A percentile compares a stretch with the other conserved stretches of the same genome.
Conservation (phyloP, 768 basidiomycete species). For the Mrakia blollopis region DNA sequence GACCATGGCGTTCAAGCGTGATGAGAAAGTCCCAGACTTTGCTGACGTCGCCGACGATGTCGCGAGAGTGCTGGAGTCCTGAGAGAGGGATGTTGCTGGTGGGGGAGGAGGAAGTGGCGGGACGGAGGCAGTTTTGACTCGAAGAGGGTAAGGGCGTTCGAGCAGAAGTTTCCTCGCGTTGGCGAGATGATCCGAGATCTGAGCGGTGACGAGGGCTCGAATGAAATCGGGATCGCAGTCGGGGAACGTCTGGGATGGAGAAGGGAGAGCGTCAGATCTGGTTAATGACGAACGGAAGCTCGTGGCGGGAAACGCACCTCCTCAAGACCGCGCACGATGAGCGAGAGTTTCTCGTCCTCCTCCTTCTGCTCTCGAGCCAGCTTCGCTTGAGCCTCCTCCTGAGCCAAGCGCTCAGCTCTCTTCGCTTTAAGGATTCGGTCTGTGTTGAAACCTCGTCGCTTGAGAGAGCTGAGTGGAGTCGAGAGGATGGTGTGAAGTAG, state of each 20-base stretch:
- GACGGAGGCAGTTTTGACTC: neutral
- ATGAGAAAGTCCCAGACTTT: neutral
- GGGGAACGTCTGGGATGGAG: constrained; percentile 35
- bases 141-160: constrained; percentile 27
- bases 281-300: constrained; percentile 41
- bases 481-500: constrained; percentile 90
- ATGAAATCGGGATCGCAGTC: constrained; percentile 35
- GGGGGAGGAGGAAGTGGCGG: neutral
- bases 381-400: constrained; percentile 21
- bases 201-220: constrained; percentile 21
- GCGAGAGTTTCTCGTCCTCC: constrained; percentile 55
- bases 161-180: constrained; percentile 32
- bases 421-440: constrained; percentile 86
- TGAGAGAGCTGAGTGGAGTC: constrained; percentile 50
- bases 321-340: constrained; percentile 67
- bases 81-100: neutral
- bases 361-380: constrained; percentile 49
- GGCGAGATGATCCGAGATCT: constrained; percentile 12
- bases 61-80: constrained; percentile 15
- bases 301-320: constrained; percentile 59
- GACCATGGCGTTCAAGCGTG: neutral
- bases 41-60: neutral
- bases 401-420: constrained; percentile 53
- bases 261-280: neutral
- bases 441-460: constrained; percentile 26